Evolutionary conservation across 2,329 filamentous ascomycete species (phyloP).

Genomic region (Exophiala spinifera): DNA sequence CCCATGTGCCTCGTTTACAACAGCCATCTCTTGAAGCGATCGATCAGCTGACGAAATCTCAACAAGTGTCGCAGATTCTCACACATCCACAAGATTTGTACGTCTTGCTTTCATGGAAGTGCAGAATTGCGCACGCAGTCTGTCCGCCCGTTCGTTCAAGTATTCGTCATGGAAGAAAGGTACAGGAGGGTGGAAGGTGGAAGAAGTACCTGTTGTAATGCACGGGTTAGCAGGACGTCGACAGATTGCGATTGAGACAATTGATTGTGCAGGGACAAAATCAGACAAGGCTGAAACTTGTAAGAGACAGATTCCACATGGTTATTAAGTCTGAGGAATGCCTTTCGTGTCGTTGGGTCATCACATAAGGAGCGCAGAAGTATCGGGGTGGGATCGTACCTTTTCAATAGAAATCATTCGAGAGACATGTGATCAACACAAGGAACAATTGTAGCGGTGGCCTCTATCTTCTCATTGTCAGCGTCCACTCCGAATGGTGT

Average conservation of each 20-base stretch:
- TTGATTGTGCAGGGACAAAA: conserved; percentile 17
- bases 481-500: neutral
- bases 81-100: conserved; percentile 63
- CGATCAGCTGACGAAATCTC: conserved; percentile 66
- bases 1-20: conserved; percentile 22
- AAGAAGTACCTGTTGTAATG: conserved; percentile 23
- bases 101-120: conserved; percentile 55
- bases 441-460: neutral
- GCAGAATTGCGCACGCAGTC: conserved; percentile 52
- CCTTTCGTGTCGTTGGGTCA: conserved; percentile 63
- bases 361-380: conserved; percentile 46
- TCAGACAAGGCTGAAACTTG: conserved; percentile 72
- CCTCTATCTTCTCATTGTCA: conserved; percentile 2
- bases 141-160: conserved; percentile 69
- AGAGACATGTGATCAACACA: neutral
- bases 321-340: conserved; percentile 66
- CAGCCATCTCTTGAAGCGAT: conserved; percentile 11
- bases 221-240: conserved; percentile 14
- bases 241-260: neutral
- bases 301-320: conserved; percentile 62
- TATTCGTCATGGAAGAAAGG: conserved; percentile 53
- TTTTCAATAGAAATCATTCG: conserved; percentile 32
- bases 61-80: conserved; percentile 58
- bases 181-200: conserved; percentile 24
- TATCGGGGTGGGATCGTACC: conserved; percentile 37